Conservation (phyloP, 192 early-diverging fungal species). For the Cetraspora pellucida region DNA sequence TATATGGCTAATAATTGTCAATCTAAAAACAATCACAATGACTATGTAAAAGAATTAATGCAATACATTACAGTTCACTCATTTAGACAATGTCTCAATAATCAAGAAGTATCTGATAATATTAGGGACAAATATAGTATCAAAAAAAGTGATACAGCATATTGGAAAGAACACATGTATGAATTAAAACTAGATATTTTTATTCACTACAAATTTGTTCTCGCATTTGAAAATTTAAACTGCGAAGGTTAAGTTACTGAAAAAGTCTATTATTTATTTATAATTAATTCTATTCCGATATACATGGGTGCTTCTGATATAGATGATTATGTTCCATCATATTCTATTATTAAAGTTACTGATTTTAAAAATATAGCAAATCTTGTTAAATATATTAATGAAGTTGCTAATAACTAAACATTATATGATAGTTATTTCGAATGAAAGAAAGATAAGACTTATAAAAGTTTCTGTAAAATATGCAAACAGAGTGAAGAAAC, state of each 20-base stretch:
- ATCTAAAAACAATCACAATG: slow-evolving; percentile 37
- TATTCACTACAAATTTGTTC: slow-evolving; percentile 28
- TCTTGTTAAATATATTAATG: not conserved
- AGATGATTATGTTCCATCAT: slow-evolving; percentile 38
- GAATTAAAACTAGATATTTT: slow-evolving; percentile 34
- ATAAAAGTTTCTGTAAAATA: slow-evolving; percentile 8
- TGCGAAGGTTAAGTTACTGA: slow-evolving; percentile 44
- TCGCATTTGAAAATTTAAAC: slow-evolving; percentile 40
- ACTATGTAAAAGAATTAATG: slow-evolving; percentile 31
- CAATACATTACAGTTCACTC: slow-evolving; percentile 36
- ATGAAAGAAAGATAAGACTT: slow-evolving; percentile 16
- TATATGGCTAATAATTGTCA: slow-evolving; percentile 35
- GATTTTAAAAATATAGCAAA: slow-evolving; percentile 20
- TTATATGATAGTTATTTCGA: slow-evolving; percentile 18
- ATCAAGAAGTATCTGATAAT: slow-evolving; percentile 31
- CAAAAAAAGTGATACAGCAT: not conserved
- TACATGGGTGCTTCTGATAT: slow-evolving; percentile 43
- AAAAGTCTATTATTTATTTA: slow-evolving; percentile 40
- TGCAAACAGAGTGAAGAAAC: not conserved
- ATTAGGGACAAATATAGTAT: slow-evolving; percentile 1
- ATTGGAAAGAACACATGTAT: not conserved
- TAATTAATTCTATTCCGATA: slow-evolving; percentile 38
- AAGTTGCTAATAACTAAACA: slow-evolving; percentile 1
- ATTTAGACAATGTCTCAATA: slow-evolving; percentile 36
- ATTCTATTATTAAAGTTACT: slow-evolving; percentile 27